Evolutionary conservation across 2,329 filamentous ascomycete genomes (phyloP).

Genomic region (Pseudogymnoascus sp.): DNA sequence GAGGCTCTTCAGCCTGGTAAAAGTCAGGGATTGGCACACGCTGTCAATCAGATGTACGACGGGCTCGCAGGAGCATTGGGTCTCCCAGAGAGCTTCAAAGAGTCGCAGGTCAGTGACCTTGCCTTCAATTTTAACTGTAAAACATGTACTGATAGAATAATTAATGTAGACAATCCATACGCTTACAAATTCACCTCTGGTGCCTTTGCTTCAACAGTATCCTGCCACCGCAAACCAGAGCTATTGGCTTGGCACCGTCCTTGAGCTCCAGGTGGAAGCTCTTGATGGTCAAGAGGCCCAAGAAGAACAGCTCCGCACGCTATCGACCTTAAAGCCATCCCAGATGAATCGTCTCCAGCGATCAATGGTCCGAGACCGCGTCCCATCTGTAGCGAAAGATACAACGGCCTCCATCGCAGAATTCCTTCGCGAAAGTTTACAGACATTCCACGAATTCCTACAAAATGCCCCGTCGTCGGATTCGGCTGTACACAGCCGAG

Average conservation of each 20-base stretch:
- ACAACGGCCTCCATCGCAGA: conserved; percentile 48
- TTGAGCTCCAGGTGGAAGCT: conserved; percentile 45
- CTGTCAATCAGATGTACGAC: conserved; percentile 22
- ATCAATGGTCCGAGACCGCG: conserved; percentile 47
- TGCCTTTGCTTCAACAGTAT: conserved; percentile 38
- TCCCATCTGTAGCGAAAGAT: conserved; percentile 53
- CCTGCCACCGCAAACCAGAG: conserved; percentile 27
- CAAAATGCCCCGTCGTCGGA: conserved; percentile 25
- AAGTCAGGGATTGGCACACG: conserved; percentile 21
- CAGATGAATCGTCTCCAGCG: conserved; percentile 54
- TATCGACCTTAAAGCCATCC: conserved; percentile 42
- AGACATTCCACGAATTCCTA: conserved; percentile 39
- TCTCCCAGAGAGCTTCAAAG: conserved; percentile 28
- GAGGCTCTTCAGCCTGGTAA: conserved; percentile 21
- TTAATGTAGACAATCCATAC: conserved; percentile 49
- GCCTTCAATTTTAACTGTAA: conserved; percentile 22
- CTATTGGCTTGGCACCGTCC: conserved; percentile 46
- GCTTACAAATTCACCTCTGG: conserved; percentile 50
- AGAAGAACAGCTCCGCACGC: conserved; percentile 35
- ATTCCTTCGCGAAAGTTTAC: conserved; percentile 44
- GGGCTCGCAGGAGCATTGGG: conserved; percentile 20
- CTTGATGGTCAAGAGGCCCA: conserved; percentile 37
- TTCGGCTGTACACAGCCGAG: conserved; percentile 26
- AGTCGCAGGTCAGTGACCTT: conserved; percentile 39
- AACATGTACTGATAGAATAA: conserved; percentile 30